Conservation (phyloP, 306 rosid genomes). For the Leucaena leucocephala region DNA sequence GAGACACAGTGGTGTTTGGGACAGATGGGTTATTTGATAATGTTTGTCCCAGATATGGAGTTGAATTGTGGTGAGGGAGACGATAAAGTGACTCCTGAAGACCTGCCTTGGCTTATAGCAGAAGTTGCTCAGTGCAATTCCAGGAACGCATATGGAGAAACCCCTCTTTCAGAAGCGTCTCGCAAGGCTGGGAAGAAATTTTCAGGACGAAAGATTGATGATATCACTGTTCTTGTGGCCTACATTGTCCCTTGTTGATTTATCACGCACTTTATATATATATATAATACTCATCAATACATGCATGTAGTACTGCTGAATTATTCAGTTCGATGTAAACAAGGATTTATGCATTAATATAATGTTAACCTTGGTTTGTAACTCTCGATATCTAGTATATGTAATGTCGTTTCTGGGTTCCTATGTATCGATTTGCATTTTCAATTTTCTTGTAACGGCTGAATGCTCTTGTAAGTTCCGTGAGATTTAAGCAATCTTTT, state of each 20-base stretch:
- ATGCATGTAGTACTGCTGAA: no score
- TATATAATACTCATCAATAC: no score
- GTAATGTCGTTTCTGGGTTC: no score
- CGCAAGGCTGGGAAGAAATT: not conserved
- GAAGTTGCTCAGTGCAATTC: not conserved
- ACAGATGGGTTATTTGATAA: conserved; percentile 12
- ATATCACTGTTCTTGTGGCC: conserved; percentile 29
- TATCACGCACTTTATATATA: no score
- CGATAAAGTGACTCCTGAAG: not conserved
- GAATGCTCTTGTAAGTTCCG: no score
- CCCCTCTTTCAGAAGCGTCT: not conserved
- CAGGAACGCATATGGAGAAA: not conserved
- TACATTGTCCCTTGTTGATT: not conserved
- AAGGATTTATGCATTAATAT: no score
- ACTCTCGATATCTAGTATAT: no score
- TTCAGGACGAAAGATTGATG: conserved; percentile 31
- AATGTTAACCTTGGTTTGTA: no score
- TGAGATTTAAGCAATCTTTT: no score
- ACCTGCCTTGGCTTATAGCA: not conserved
- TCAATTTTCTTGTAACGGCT: no score
- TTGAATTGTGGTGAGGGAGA: not conserved
- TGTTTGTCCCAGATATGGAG: not conserved
- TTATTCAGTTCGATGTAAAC: no score
- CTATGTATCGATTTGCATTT: no score
- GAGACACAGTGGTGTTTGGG: conserved; percentile 7